Conservation (phyloP, 2,329 filamentous ascomycete genomes). For the Penicillium occitanis region DNA sequence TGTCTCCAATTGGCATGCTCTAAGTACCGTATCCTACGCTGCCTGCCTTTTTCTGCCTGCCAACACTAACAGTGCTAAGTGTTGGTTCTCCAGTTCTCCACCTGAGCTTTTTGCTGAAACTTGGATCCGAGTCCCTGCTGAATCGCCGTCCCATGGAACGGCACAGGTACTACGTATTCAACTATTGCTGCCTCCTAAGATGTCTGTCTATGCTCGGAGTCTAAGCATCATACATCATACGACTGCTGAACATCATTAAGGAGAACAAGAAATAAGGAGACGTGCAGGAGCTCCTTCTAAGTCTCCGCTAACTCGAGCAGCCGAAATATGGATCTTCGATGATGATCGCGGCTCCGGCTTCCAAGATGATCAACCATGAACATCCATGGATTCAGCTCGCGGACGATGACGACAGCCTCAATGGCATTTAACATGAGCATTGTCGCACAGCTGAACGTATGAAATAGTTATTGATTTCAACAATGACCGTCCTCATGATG, state of each 20-base stretch:
- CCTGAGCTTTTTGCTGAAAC: conserved; percentile 1
- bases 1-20: not conserved
- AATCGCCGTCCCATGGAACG: not conserved
- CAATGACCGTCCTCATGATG: not conserved
- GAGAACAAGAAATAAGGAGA: not conserved
- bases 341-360: not conserved
- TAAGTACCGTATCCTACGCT: not conserved
- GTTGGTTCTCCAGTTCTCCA: not conserved
- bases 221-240: not conserved
- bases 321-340: not conserved
- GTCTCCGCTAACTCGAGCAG: not conserved
- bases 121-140: conserved; percentile 9
- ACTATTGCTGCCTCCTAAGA: no score
- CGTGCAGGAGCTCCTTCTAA: not conserved
- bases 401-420: not conserved
- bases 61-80: no score
- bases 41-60: not conserved
- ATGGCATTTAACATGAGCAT: not conserved
- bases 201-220: not conserved
- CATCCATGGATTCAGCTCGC: not conserved
- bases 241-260: no score
- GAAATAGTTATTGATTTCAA: not conserved
- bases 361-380: not conserved
- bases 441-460: not conserved
- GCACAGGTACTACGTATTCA: not conserved